Percentiles rank a stretch among this genome's conserved stretches.
Evolutionary conservation across 106 monocot genomes (phyloP).

Genomic region (Allium sativum): DNA sequence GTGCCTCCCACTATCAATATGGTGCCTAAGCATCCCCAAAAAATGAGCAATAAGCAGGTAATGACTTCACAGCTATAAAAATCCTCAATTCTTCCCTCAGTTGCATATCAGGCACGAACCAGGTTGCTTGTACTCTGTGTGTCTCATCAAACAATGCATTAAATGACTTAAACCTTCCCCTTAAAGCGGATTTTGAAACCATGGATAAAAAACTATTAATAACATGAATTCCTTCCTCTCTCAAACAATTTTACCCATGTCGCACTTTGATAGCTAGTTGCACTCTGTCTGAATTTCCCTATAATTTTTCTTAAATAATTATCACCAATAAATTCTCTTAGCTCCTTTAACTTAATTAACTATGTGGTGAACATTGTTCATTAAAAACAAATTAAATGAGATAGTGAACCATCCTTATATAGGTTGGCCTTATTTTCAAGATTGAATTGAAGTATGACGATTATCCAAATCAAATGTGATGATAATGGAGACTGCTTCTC

Average conservation of each 20-base stretch:
- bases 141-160: constrained; percentile 85
- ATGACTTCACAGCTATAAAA: constrained; percentile 53
- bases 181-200: constrained; percentile 44
- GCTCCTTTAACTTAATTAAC: constrained; percentile 81
- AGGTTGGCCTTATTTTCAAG: constrained; percentile 52
- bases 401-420: constrained; percentile 64
- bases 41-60: constrained; percentile 88
- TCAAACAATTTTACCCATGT: constrained; percentile 60
- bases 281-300: constrained; percentile 53
- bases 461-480: constrained; percentile 69
- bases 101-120: constrained; percentile 81
- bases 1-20: constrained; percentile 78
- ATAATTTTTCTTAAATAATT: constrained; percentile 55
- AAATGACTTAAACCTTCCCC: constrained; percentile 84
- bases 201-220: constrained; percentile 70
- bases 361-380: constrained; percentile 96
- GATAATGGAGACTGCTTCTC: constrained; percentile 41
- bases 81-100: constrained; percentile 87
- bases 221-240: constrained; percentile 76
- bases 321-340: constrained; percentile 58
- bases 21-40: constrained; percentile 70
- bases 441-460: constrained; percentile 53
- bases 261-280: constrained; percentile 73
- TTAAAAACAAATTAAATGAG: constrained; percentile 62
- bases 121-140: constrained; percentile 52